phyloP scores from a whole-genome alignment of 257 asterid genomes.

The Capsicum rhomboideum region DNA sequence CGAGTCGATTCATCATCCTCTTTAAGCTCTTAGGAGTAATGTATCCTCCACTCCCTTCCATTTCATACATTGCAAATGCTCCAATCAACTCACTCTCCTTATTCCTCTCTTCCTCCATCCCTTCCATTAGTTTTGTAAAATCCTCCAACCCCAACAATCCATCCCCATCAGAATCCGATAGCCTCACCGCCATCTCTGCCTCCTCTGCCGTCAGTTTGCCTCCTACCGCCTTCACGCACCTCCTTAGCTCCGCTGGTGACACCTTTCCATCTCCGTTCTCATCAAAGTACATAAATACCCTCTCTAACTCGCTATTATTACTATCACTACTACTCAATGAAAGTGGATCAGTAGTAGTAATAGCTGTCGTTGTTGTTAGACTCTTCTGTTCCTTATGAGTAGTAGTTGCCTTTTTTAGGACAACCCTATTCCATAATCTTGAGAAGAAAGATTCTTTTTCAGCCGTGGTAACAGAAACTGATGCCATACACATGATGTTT shows the following conservation, averaged over 20 bases:
- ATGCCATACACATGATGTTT: not conserved
- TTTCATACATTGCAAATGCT: constrained; percentile 52
- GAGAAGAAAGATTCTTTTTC: not conserved
- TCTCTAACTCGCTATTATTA: too few species aligned
- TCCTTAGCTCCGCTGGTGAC: not conserved
- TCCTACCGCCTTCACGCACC: not conserved
- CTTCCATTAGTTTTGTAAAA: constrained; percentile 36
- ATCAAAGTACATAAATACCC: not conserved
- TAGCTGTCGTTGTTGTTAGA: not conserved
- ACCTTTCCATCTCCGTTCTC: constrained; percentile 8
- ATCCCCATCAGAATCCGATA: constrained; percentile 49
- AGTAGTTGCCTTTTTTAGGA: not conserved
- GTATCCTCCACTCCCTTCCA: constrained; percentile 31
- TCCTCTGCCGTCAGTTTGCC: constrained; percentile 25
- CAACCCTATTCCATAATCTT: not conserved
- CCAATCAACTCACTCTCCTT: constrained; percentile 27
- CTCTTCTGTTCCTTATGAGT: not conserved
- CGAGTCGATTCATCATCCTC: constrained; percentile 47
- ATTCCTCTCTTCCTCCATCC: constrained; percentile 39
- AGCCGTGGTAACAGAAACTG: not conserved
- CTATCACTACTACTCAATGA: too few species aligned
- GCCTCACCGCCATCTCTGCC: constrained; percentile 32
- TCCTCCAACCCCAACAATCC: constrained; percentile 48
- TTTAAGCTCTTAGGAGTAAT: constrained; percentile 54
- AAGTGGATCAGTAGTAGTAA: too few species aligned